Conservation (phyloP, 805 yeast species). For the Kurtzmaniella fragi region DNA sequence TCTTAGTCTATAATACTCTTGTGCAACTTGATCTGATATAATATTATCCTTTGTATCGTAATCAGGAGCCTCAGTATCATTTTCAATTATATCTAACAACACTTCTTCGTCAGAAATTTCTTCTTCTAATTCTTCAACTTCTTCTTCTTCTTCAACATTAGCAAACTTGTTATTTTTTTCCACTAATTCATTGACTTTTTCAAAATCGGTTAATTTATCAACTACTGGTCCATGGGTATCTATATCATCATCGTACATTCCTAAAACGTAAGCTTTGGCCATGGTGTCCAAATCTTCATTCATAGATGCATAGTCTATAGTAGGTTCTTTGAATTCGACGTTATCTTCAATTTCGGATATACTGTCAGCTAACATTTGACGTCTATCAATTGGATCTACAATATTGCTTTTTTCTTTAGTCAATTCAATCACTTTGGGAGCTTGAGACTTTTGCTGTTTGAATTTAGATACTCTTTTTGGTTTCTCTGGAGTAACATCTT, state of each 20-base stretch:
- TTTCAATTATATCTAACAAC: slow-evolving; percentile 42
- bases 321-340: slow-evolving; percentile 16
- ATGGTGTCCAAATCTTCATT: slow-evolving; percentile 48
- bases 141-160: slow-evolving; percentile 12
- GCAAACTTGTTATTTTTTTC: slow-evolving; percentile 16
- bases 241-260: slow-evolving; percentile 58
- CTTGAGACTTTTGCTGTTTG: not conserved
- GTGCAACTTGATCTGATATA: slow-evolving; percentile 42
- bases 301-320: slow-evolving; percentile 37
- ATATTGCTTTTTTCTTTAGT: not conserved
- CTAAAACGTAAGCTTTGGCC: slow-evolving; percentile 58
- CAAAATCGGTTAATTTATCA: slow-evolving; percentile 50
- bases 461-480: slow-evolving; percentile 2
- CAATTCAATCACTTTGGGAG: not conserved
- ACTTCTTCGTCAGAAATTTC: slow-evolving; percentile 35
- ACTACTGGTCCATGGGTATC: slow-evolving; percentile 53
- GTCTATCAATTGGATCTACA: not conserved
- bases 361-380: not conserved
- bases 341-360: slow-evolving; percentile 1
- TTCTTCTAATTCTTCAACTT: slow-evolving; percentile 22
- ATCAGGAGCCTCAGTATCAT: slow-evolving; percentile 12
- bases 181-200: slow-evolving; percentile 43
- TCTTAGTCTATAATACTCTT: slow-evolving; percentile 49
- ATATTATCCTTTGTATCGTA: slow-evolving; percentile 7
- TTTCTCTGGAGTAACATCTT: too few relatives aligned